These are phyloP conservation scores for Gaultheria prostrata DNA, from an alignment of 148 eudicot genomes.

Conservation along the genomic window DNA sequence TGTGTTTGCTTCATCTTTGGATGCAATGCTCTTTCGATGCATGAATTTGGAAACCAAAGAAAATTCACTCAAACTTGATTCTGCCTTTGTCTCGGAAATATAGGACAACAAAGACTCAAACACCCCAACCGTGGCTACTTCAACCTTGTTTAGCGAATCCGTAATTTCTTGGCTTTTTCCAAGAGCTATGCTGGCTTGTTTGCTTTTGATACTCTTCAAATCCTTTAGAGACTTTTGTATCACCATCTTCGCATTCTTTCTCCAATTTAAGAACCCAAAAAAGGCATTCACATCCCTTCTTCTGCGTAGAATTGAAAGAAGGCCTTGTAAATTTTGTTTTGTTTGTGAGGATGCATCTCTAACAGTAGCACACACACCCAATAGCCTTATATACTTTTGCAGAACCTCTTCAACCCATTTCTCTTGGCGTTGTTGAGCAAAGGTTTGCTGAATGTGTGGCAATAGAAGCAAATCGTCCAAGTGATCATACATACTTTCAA, in stretches of 20 bases:
- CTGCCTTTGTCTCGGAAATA: conserved; percentile 10
- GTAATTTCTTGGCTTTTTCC: not conserved
- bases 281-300: not conserved
- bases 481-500: conserved; percentile 31
- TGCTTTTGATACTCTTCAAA: conserved; percentile 9
- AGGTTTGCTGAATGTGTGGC: conserved; percentile 22
- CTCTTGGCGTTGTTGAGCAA: conserved; percentile 6
- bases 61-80: not conserved
- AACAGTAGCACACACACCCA: not conserved
- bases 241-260: conserved; percentile 10
- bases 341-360: conserved; percentile 23
- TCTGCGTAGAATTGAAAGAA: conserved; percentile 2
- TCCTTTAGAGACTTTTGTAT: not conserved
- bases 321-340: conserved; percentile 10
- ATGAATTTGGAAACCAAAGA: conserved; percentile 10
- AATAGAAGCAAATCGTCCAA: conserved; percentile 26
- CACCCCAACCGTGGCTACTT: conserved; percentile 16
- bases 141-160: conserved; percentile 22
- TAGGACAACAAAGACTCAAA: conserved; percentile 23
- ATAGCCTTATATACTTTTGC: not conserved
- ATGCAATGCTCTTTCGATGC: not conserved
- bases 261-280: not conserved
- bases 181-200: not conserved
- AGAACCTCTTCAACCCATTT: conserved; percentile 20
- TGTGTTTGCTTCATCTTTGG: not conserved